These are phyloP conservation scores for Chlorophyllum brunneum DNA, from an alignment of 768 basidiomycete species.

Conservation along the genomic window DNA sequence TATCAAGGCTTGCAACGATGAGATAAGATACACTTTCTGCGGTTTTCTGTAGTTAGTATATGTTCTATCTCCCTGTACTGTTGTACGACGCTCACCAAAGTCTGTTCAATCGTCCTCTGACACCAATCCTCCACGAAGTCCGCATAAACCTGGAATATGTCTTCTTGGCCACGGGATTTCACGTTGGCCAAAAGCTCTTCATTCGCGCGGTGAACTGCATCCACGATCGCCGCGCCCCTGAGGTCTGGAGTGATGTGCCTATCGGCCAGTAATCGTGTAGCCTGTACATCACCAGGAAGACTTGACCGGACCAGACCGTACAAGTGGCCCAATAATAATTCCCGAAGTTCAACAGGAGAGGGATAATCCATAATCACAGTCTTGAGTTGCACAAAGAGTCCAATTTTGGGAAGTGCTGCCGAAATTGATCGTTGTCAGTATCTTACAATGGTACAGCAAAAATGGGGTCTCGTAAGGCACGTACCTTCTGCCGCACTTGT, in stretches of 20 bases:
- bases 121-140: constrained; percentile 55
- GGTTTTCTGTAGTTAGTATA: constrained; percentile 13
- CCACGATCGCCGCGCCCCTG: constrained; percentile 32
- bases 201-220: constrained; percentile 34
- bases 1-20: constrained; percentile 36
- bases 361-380: constrained; percentile 35
- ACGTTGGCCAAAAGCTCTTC: constrained; percentile 31
- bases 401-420: constrained; percentile 37
- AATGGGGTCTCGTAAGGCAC: constrained; percentile 5
- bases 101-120: constrained; percentile 39
- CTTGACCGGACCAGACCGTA: constrained; percentile 29
- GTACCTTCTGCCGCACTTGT: constrained; percentile 70
- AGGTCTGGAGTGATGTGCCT: constrained; percentile 28
- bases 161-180: constrained; percentile 20
- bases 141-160: constrained; percentile 35
- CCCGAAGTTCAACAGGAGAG: constrained; percentile 29
- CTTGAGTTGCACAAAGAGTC: constrained; percentile 38
- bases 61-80: background rate
- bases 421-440: constrained; percentile 18
- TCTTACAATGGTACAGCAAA: background rate
- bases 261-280: constrained; percentile 31
- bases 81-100: constrained; percentile 42
- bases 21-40: constrained; percentile 56
- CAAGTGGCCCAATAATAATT: constrained; percentile 34
- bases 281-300: constrained; percentile 31